Evolutionary conservation across 169 alveolate genomes (phyloP).

Genomic region (Plasmodium cynomolgi): DNA sequence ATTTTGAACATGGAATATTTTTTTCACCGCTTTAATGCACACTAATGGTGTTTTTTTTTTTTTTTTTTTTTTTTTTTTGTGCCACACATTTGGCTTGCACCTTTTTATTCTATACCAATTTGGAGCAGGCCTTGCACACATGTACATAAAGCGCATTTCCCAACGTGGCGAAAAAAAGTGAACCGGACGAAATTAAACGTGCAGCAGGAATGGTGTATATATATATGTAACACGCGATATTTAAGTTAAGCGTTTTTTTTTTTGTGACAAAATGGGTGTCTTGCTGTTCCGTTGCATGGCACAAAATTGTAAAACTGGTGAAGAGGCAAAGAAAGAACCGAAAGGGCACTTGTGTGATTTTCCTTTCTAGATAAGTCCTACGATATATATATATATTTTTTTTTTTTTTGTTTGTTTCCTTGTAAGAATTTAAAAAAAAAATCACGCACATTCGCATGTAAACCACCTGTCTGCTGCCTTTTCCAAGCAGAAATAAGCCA

Average conservation of each 20-base stretch:
- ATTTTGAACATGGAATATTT: conserved; percentile 53
- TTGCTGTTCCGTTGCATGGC: background rate
- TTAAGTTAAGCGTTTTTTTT: background rate
- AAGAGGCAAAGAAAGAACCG: background rate
- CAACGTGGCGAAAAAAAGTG: conserved; percentile 1
- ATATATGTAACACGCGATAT: background rate
- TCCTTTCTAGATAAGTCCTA: background rate
- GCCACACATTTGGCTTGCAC: background rate
- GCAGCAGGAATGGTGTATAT: background rate
- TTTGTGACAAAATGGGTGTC: conserved; percentile 33
- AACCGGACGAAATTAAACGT: background rate
- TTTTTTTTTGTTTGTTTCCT: background rate
- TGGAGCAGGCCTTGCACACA: conserved; percentile 43
- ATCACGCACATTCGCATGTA: background rate
- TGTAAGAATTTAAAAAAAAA: background rate
- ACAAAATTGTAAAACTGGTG: conserved; percentile 77
- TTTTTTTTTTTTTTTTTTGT: conserved; percentile 26
- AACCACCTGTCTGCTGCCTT: background rate
- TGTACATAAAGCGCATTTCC: background rate
- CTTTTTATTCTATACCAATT: background rate
- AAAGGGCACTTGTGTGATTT: background rate
- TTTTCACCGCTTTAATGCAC: background rate
- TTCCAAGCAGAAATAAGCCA: background rate
- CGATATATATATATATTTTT: background rate
- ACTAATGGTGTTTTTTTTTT: background rate